Base-by-base conservation (phyloP, 805 yeast genomes). In the Pichia pseudocactophila region DNA sequence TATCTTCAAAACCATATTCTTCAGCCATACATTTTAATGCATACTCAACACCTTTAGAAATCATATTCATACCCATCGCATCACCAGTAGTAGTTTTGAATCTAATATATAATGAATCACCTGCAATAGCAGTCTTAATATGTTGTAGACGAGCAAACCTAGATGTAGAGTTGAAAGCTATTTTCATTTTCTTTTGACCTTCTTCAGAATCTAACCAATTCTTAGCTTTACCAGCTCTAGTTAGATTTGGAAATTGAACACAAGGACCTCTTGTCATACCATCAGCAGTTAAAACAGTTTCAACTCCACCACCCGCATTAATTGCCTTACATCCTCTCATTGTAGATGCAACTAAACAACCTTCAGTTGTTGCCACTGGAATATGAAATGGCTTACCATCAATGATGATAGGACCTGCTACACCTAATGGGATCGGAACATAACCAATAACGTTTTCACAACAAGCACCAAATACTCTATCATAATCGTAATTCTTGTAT, bases 31-130 rank as follows among this genome's bases (percentile, higher is more conserved):
- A 78, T 48, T 80, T 79, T 57, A 92, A 74, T 1, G 96, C 77
- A 61, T 70, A 73, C 61, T 92, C 99, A 36, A 88, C 96, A 63
- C 98, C 99, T 66, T 92, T 92, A 25, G 97, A 90, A 48, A 92
- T 92, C 99, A 92, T 92, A 63, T 92, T 92, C 99, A 92, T 92
- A 50, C 99, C 99, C 99, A 92, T 92, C 16, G 99, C 99, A 69
- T 92, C 99, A 64, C 99, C 99, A 16, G 99, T 92, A 32, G 96
- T 88, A n/a, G 99, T 94, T 61, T 89, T 79, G 71, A 92, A 92
- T 58, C 99, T 79, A 54, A 92, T 82, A 57, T 76, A 92, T 54
- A 92, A 70, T 53, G 83, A 70, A 38, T 82, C 82, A 26, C 99
- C 98, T 15, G 99, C 98, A 62, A 90, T 70, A 3, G 97, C 95